phyloP scores from a whole-genome alignment of 2,329 filamentous ascomycete species.

The Trichoderma koningii region DNA sequence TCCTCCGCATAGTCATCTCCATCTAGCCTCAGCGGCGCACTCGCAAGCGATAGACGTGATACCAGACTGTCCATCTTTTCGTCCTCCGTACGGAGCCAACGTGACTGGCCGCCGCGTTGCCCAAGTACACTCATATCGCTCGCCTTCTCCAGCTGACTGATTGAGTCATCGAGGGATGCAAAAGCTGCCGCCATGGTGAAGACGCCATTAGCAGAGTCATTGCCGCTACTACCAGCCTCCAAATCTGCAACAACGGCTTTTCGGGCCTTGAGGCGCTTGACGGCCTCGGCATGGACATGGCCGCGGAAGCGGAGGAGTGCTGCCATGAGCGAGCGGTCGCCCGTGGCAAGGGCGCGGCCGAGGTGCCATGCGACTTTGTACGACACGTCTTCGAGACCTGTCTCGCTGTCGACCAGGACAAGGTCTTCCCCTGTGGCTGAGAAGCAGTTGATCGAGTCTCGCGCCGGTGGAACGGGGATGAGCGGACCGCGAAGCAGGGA shows the following conservation, averaged over 20 bases:
- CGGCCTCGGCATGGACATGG: background rate
- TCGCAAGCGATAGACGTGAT: background rate
- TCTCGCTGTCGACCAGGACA: background rate
- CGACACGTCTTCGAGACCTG: background rate
- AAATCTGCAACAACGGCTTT: background rate
- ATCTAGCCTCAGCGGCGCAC: background rate
- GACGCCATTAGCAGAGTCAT: background rate
- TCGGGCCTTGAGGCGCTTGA: background rate
- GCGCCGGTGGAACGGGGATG: background rate
- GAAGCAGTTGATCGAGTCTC: background rate
- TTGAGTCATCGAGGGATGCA: background rate
- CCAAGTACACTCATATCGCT: background rate
- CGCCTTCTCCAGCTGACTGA: background rate
- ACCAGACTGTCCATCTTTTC: background rate
- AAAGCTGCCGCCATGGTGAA: background rate
- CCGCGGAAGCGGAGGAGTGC: background rate
- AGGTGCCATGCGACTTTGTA: background rate
- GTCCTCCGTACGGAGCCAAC: background rate
- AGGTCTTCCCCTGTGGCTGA: background rate
- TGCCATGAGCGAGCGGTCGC: background rate
- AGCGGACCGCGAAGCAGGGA: background rate
- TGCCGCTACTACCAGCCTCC: background rate
- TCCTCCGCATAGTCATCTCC: background rate
- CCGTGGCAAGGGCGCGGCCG: background rate
- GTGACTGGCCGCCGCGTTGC: background rate